Conservation (phyloP, 2,329 filamentous ascomycete species). For the Colletotrichum melonis region DNA sequence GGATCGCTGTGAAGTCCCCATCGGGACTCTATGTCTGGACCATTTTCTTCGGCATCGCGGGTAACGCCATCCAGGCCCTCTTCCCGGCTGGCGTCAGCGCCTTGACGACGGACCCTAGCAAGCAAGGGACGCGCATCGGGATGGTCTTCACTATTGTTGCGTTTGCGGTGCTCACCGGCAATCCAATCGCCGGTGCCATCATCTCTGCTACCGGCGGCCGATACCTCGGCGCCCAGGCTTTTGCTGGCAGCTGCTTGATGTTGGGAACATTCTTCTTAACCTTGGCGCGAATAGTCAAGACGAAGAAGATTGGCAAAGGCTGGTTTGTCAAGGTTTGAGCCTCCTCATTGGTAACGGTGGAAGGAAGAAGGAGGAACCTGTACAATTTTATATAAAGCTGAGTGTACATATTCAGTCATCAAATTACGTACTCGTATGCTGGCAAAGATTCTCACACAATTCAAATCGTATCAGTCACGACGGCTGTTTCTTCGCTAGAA, state of each 20-base stretch:
- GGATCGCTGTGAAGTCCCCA: slow-evolving; percentile 65
- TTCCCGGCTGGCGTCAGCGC: slow-evolving; percentile 73
- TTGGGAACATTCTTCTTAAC: slow-evolving; percentile 53
- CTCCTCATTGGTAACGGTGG: too few species aligned
- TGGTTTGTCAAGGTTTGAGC: slow-evolving; percentile 53
- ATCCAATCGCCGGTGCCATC: slow-evolving; percentile 63
- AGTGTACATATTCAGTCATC: too few species aligned
- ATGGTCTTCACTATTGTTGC: slow-evolving; percentile 69
- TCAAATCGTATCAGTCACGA: background rate
- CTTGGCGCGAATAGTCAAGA: slow-evolving; percentile 51
- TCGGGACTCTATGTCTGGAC: slow-evolving; percentile 71
- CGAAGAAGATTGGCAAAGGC: slow-evolving; percentile 48
- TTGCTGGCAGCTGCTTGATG: slow-evolving; percentile 57
- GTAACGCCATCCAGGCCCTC: slow-evolving; percentile 72
- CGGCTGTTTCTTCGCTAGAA: background rate
- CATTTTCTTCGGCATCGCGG: slow-evolving; percentile 71
- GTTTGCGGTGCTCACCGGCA: slow-evolving; percentile 63
- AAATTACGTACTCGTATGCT: too few species aligned
- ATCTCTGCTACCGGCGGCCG: slow-evolving; percentile 53
- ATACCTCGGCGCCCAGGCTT: slow-evolving; percentile 61
- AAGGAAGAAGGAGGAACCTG: background rate
- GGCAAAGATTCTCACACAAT: background rate
- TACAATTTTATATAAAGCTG: background rate
- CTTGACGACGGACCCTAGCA: slow-evolving; percentile 62
- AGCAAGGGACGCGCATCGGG: slow-evolving; percentile 66